Evolutionary conservation across 768 basidiomycete genomes (phyloP).

Genomic region (Calocera cornea): DNA sequence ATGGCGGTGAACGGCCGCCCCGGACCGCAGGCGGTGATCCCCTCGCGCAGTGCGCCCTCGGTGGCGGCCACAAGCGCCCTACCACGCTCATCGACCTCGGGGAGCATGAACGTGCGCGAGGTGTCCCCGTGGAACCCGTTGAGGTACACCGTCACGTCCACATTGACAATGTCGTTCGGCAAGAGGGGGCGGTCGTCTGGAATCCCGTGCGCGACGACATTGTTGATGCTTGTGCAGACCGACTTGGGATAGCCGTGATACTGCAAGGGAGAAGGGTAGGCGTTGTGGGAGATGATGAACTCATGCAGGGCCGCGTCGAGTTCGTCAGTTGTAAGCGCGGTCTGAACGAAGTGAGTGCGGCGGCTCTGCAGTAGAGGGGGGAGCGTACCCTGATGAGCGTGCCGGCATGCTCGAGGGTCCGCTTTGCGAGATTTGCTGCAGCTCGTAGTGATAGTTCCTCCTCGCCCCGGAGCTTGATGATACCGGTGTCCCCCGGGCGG

Average conservation of each 20-base stretch:
- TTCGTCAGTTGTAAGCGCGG: constrained; percentile 55
- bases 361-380: background rate
- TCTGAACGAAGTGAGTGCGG: constrained; percentile 26
- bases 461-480: constrained; percentile 39
- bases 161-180: constrained; percentile 74
- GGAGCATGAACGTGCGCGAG: constrained; percentile 69
- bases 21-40: constrained; percentile 63
- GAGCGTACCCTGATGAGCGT: constrained; percentile 5
- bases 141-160: constrained; percentile 77
- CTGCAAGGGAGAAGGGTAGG: constrained; percentile 75
- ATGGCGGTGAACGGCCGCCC: constrained; percentile 55
- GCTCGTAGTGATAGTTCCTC: constrained; percentile 40
- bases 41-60: constrained; percentile 49
- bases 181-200: constrained; percentile 76
- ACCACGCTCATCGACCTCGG: constrained; percentile 60
- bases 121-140: constrained; percentile 84
- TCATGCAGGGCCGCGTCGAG: constrained; percentile 65
- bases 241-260: constrained; percentile 66
- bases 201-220: constrained; percentile 75
- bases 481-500: constrained; percentile 21
- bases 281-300: constrained; percentile 49
- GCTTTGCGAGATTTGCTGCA: constrained; percentile 43
- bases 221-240: constrained; percentile 81
- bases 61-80: constrained; percentile 50
- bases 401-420: constrained; percentile 38